Percentiles rank a stretch among this genome's conserved stretches.
phyloP scores from a whole-genome alignment of 177 flowering plant species.

The Vitis hybrid region DNA sequence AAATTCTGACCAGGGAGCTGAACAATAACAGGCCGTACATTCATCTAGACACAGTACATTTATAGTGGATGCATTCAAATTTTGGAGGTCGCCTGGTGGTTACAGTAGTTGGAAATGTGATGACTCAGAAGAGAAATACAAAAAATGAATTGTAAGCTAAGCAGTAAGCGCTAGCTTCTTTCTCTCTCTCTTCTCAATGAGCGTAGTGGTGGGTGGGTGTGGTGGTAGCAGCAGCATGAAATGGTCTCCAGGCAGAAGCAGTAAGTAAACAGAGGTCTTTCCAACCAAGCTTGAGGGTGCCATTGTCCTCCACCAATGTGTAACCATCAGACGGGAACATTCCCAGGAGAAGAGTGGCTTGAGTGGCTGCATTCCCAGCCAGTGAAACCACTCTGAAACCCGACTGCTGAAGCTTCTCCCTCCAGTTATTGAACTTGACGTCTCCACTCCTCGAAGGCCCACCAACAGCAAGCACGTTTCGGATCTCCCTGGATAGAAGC shows the following conservation, averaged over 20 bases:
- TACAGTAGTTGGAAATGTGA: no score
- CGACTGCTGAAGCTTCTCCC: constrained; percentile 76
- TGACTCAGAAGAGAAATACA: no score
- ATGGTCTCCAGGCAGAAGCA: constrained; percentile 97
- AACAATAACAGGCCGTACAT: no score
- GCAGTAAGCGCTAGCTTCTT: no score
- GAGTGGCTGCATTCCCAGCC: constrained; percentile 90
- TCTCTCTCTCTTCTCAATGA: background rate
- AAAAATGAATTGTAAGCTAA: no score
- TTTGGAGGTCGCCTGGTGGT: no score
- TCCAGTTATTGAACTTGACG: constrained; percentile 78
- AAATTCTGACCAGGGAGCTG: no score
- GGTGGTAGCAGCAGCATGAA: constrained; percentile 5
- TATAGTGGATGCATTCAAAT: no score
- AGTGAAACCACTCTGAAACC: constrained; percentile 84
- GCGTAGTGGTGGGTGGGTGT: background rate
- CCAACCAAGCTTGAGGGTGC: constrained; percentile 94
- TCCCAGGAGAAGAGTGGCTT: constrained; percentile 82
- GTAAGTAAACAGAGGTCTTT: constrained; percentile 92
- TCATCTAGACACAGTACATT: no score
- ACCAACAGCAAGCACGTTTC: constrained; percentile 74
- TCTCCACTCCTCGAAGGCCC: constrained; percentile 76
- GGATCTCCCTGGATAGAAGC: constrained; percentile 75
- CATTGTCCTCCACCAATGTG: constrained; percentile 91
- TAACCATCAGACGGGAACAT: constrained; percentile 97